These are phyloP conservation scores for Calonectria hongkongensis DNA, from an alignment of 2,329 filamentous ascomycete species.

Conservation along the genomic window DNA sequence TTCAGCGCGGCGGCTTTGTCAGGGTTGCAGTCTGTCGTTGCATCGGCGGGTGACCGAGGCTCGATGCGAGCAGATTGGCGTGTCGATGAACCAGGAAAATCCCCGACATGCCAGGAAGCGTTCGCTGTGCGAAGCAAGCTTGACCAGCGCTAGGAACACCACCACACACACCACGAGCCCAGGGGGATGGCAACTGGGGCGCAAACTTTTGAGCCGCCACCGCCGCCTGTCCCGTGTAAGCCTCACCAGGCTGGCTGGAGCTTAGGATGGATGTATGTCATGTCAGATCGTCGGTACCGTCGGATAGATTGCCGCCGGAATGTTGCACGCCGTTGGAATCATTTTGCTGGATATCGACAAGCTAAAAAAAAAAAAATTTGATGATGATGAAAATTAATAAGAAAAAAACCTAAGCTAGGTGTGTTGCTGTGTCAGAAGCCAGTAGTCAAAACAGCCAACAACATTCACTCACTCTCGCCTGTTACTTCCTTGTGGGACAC, in stretches of 20 bases:
- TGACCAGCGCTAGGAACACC: constrained; percentile 18
- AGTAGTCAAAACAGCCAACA: not conserved
- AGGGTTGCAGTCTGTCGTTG: constrained; percentile 11
- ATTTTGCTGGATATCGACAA: not conserved
- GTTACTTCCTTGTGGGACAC: not conserved
- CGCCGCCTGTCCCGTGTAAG: constrained; percentile 21
- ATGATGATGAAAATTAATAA: not conserved
- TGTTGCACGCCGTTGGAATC: constrained; percentile 22
- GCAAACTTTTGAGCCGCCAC: constrained; percentile 27
- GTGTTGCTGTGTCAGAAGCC: not conserved
- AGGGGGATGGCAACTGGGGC: constrained; percentile 10
- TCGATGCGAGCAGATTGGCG: constrained; percentile 30
- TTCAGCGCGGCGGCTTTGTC: constrained; percentile 9
- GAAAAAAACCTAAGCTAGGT: not conserved
- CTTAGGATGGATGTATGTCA: constrained; percentile 10
- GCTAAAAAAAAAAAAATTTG: not conserved
- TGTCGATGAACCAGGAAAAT: constrained; percentile 31
- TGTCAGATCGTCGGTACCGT: constrained; percentile 38
- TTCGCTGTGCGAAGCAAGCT: not conserved
- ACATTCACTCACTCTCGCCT: not conserved
- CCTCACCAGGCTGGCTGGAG: not conserved
- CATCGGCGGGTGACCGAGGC: constrained; percentile 21
- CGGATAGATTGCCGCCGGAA: constrained; percentile 21
- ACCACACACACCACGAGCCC: constrained; percentile 9
- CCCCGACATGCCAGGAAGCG: constrained; percentile 21